Evolutionary conservation across 1,284 basidiomycete genomes (phyloP), one percentile per base, ranked within the genome.

Genomic region (Irpex rosettiformis): DNA sequence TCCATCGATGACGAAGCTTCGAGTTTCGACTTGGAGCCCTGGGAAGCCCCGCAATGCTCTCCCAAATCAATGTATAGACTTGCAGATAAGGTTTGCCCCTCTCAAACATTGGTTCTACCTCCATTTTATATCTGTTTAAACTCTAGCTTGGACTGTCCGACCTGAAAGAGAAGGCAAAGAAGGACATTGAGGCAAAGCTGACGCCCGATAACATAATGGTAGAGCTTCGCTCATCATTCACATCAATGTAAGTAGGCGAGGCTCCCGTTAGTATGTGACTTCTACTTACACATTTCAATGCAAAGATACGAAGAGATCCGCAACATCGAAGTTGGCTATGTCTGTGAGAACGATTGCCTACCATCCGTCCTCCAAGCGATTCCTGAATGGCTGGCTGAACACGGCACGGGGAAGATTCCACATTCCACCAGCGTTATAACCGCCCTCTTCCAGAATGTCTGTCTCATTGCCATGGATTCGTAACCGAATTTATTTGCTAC

Each of bases 201-300:
- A 51, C 58, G 2, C 7, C 55, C 4, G 55, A 61, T 22, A 67
- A 66, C 55, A 61, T 66, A 13, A 53, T 64, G 4, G 51, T 52
- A 1, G 66, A 67, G 56, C 37, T 67, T 1, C 64, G 66, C 42
- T 63, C 65, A 4, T 16, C 56, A 3, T 64, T 66, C 40, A 57
- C 63, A 3, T 43, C 61, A 47, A 13, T 6, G 57, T 59, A 40
- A n/a, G 54, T 18, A n/a, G 10, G 7, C 33, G 11, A 10, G 5
- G 13, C 27, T 28, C 5, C 42, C 33, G n/a, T 24, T 45, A 29
- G 24, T 45, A 11, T 16, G 11, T 25, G 48, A 51, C 8, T 25
- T 25, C 27, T 24, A 28, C 11, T 29, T 10, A 25, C 10, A 16
- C 1, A 51, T 51, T 10, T 51, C 11, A 10, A 21, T 27, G 18